Evolutionary conservation across 257 asterid species (phyloP), one percentile per base, ranked within the genome.

Genomic region (Penstemon newberryi): DNA sequence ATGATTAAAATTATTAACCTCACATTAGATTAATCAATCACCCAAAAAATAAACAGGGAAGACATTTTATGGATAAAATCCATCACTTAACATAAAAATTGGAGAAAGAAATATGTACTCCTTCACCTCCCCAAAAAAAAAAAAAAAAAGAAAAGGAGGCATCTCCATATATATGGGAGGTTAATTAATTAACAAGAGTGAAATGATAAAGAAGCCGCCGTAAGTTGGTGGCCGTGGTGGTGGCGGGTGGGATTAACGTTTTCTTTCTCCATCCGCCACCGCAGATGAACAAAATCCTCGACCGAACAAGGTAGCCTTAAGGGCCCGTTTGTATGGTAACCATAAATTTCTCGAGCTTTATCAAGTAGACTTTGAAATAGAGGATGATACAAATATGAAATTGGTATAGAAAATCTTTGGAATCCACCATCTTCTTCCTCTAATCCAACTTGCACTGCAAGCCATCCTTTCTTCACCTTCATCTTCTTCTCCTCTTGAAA

Each of bases 381-480:
- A 9, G 89, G 86, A 37, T 83, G 70, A 18, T 81, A 69, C 0
- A 83, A 11, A 9, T 76, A 76, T 0, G 79, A 75, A 1, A 83
- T 78, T 13, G 86, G 89, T 4, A 83, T 78, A 4, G 78, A 53
- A 36, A 73, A 76, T 46, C 79, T 69, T 19, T 75, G 82, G 7
- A 70, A 73, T 10, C 65, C 75, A 3, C 70, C 79, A 2, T 77
- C 85, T 44, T 73, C 82, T 1, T 80, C 84, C 36, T 78, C 80
- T 71, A 82, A 39, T 6, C 86, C 86, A 1, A 81, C 83, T 33
- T 70, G 78, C 67, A 82, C 82, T 18, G 84, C 79, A 10, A 83
- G 46, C 77, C 82, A 73, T 19, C 88, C 88, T 65, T 80, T 83
- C 84, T 83, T 83, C 72, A 73, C 69, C 79, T 75, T 78, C 79